These are phyloP conservation scores for Aspergillus diversus DNA, from an alignment of 495 filamentous ascomycete genomes.

Conservation along the genomic window DNA sequence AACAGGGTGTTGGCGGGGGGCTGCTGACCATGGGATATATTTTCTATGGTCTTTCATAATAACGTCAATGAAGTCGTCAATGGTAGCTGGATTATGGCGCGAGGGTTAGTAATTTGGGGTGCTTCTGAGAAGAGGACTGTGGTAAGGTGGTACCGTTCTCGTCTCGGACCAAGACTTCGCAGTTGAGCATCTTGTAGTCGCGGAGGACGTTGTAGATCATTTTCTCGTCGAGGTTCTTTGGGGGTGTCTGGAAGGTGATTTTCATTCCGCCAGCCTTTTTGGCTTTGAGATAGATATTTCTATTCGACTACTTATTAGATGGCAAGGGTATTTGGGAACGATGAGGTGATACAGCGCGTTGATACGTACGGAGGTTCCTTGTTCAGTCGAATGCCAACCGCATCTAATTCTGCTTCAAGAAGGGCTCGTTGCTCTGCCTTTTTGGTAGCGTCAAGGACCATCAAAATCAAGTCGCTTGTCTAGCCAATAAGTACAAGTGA, in stretches of 20 bases:
- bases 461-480: slow-evolving; percentile 96
- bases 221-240: slow-evolving; percentile 92
- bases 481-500: slow-evolving; percentile 34
- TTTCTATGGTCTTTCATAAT: slow-evolving; percentile 99
- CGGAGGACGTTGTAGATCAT: slow-evolving; percentile 95
- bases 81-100: slow-evolving; percentile 61
- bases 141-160: slow-evolving; percentile 65
- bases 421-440: slow-evolving; percentile 90
- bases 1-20: too few relatives aligned
- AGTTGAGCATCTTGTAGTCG: slow-evolving; percentile 99
- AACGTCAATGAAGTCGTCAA: slow-evolving; percentile 98
- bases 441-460: slow-evolving; percentile 98
- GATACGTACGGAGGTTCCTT: slow-evolving; percentile 78
- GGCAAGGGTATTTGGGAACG: neutral
- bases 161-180: slow-evolving; percentile 92
- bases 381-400: slow-evolving; percentile 94
- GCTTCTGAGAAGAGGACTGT: neutral
- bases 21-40: slow-evolving; percentile 77
- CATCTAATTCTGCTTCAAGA: slow-evolving; percentile 91
- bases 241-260: slow-evolving; percentile 88
- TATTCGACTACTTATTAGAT: slow-evolving; percentile 37
- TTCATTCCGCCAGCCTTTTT: slow-evolving; percentile 99
- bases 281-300: slow-evolving; percentile 96
- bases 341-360: neutral
- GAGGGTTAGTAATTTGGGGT: neutral